These are phyloP conservation scores for Pleurotus sapidus DNA, from an alignment of 768 basidiomycete species.

Conservation along the genomic window DNA sequence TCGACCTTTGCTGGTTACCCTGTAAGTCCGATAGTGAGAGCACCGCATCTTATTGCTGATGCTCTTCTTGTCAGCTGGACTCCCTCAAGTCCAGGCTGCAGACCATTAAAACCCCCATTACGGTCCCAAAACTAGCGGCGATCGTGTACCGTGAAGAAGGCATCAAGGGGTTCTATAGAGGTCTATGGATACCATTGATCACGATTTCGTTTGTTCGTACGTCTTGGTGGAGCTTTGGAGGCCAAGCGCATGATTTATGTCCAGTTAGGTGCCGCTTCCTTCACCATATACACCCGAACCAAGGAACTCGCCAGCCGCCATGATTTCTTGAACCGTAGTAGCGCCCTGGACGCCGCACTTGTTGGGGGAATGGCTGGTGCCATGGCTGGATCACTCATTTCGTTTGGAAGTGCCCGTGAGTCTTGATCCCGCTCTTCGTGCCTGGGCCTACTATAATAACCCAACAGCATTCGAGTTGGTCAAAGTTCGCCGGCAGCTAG, in stretches of 20 bases:
- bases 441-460: too few species aligned
- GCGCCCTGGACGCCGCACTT: constrained; percentile 65
- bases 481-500: constrained; percentile 91
- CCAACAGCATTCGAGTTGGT: constrained; percentile 85
- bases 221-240: constrained; percentile 31
- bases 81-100: constrained; percentile 93
- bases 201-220: constrained; percentile 95
- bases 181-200: constrained; percentile 88
- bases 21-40: constrained; percentile 33
- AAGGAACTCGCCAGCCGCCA: constrained; percentile 70
- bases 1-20: constrained; percentile 94
- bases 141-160: constrained; percentile 83
- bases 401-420: constrained; percentile 86
- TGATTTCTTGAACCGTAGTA: constrained; percentile 55
- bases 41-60: not conserved
- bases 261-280: constrained; percentile 75
- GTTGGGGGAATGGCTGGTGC: constrained; percentile 85
- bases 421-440: constrained; percentile 18
- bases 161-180: constrained; percentile 87
- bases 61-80: constrained; percentile 59
- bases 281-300: constrained; percentile 85
- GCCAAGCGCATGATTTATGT: constrained; percentile 1
- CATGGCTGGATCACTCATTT: constrained; percentile 86
- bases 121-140: constrained; percentile 68
- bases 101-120: constrained; percentile 72